phyloP scores from a whole-genome alignment of 1,284 basidiomycete genomes.

The Cutaneotrichosporon sp. region DNA sequence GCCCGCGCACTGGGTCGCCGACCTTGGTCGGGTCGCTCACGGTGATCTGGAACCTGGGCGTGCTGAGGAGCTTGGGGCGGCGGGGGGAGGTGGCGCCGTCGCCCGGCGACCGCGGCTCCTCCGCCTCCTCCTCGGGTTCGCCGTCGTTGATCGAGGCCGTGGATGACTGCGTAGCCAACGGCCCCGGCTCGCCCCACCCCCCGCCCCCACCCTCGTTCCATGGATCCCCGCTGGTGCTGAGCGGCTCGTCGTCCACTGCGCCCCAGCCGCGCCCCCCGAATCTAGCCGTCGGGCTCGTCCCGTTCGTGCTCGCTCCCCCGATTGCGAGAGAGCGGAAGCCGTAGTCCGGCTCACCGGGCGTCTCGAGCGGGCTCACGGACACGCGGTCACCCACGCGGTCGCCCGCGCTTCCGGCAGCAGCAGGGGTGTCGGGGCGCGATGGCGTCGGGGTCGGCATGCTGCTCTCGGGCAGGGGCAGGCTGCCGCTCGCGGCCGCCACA shows the following conservation, averaged over 20 bases:
- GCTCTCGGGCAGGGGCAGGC: constrained; percentile 44
- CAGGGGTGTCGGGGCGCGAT: constrained; percentile 32
- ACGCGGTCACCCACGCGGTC: constrained; percentile 35
- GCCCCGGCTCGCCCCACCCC: constrained; percentile 28
- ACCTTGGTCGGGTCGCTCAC: constrained; percentile 93
- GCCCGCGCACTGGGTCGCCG: constrained; percentile 85
- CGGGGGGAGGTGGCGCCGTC: constrained; percentile 17
- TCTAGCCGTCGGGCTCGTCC: not conserved
- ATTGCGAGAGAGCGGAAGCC: constrained; percentile 45
- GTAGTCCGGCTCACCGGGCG: constrained; percentile 33
- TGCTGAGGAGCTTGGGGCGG: constrained; percentile 23
- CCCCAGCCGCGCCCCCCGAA: constrained; percentile 23
- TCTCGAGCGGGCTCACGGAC: constrained; percentile 48
- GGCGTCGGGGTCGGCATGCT: constrained; percentile 30
- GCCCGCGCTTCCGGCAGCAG: constrained; percentile 15
- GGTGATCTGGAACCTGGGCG: constrained; percentile 65
- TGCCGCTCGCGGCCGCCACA: constrained; percentile 1
- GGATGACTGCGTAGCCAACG: constrained; percentile 11
- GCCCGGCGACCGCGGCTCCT: not conserved
- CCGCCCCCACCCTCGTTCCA: constrained; percentile 11
- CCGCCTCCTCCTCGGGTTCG: not conserved
- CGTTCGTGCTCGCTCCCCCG: constrained; percentile 26
- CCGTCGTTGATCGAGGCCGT: constrained; percentile 17
- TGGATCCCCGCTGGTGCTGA: constrained; percentile 8
- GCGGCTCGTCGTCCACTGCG: constrained; percentile 23